Evolutionary conservation across 1,284 basidiomycete species (phyloP).

Genomic region (Phlebopus sp.): DNA sequence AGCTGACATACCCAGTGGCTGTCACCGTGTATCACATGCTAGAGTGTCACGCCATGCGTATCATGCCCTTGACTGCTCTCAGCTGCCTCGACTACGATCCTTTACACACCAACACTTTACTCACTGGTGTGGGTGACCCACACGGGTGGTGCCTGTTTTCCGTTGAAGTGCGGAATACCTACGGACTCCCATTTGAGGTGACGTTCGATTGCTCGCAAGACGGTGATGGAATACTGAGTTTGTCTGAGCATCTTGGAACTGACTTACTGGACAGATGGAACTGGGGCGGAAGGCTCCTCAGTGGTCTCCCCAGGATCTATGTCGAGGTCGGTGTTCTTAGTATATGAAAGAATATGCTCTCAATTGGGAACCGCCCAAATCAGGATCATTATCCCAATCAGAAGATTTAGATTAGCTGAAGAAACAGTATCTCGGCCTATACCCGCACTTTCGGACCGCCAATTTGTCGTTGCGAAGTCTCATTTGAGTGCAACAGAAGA

Average conservation of each 20-base stretch:
- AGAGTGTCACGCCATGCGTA: slow-evolving; percentile 78
- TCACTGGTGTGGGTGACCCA: slow-evolving; percentile 46
- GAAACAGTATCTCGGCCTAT: slow-evolving; percentile 65
- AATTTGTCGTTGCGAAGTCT: slow-evolving; percentile 86
- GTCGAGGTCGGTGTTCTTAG: slow-evolving; percentile 52
- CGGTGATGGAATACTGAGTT: slow-evolving; percentile 37
- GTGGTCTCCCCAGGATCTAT: slow-evolving; percentile 83
- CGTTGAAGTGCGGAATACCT: slow-evolving; percentile 85
- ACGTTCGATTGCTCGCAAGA: slow-evolving; percentile 66
- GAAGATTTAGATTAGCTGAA: slow-evolving; percentile 60
- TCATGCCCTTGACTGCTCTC: slow-evolving; percentile 57
- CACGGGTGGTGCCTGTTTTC: slow-evolving; percentile 81
- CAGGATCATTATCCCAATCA: slow-evolving; percentile 80
- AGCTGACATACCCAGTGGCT: slow-evolving; percentile 79
- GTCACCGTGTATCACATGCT: slow-evolving; percentile 94
- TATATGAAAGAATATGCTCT: slow-evolving; percentile 4
- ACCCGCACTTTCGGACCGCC: slow-evolving; percentile 83
- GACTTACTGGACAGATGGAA: slow-evolving; percentile 34
- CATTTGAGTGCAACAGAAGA: slow-evolving; percentile 60
- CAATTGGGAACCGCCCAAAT: slow-evolving; percentile 8
- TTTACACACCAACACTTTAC: slow-evolving; percentile 13
- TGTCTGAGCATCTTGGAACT: slow-evolving; percentile 1
- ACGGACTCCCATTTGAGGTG: slow-evolving; percentile 86
- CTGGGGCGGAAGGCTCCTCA: slow-evolving; percentile 47
- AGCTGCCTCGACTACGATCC: slow-evolving; percentile 27